Base-by-base conservation (phyloP, 805 yeast genomes). In the Candida montana region DNA sequence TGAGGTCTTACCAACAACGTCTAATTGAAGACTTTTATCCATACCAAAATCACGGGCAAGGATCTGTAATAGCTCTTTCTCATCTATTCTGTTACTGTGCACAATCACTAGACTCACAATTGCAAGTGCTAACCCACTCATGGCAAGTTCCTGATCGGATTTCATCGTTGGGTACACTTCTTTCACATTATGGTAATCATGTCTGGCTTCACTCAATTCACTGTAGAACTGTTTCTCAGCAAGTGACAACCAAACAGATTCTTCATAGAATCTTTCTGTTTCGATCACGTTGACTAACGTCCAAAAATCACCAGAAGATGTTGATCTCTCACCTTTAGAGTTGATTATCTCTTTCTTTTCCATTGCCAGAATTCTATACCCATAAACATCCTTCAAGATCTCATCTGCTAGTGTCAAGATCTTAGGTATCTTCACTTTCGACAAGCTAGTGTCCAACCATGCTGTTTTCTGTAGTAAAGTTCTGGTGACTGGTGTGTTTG, bases 31-130 rank as follows among this genome's bases (percentile, higher is more conserved):
- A 8, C 37, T 43, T n/a, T 15, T 38, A 1, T 33, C 31, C 4
- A 61, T 12, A 3, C 57, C 61, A 29, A 67, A 65, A 16, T 72
- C 70, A 17, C 53, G 57, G 42, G 58, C 50, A 50, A 74, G 58
- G 1, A 68, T 65, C 42, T 63, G 47, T 29, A 72, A 31, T 38
- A 74, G 59, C 45, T 64, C 69, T 9, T 56, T 67, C 39, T 74
- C 76, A 33, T 65, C 69, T 35, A 61, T 48, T 38, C 54, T 58
- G 32, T 61, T 60, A 6, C 48, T 45, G 8, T 50, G 46, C 1
- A 61, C 48, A 4, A 56, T 48, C 5, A 61, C 43, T 6, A 56
- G 30, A 17, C 53, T 47, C 1, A 58, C 19, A 9, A 58, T 39
- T 1, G 55, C 42, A 13, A 57, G 24, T 1, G 50, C 43, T 0